These are phyloP conservation scores for Fusarium sp. DNA, from an alignment of 2,329 filamentous ascomycete genomes.

Conservation along the genomic window DNA sequence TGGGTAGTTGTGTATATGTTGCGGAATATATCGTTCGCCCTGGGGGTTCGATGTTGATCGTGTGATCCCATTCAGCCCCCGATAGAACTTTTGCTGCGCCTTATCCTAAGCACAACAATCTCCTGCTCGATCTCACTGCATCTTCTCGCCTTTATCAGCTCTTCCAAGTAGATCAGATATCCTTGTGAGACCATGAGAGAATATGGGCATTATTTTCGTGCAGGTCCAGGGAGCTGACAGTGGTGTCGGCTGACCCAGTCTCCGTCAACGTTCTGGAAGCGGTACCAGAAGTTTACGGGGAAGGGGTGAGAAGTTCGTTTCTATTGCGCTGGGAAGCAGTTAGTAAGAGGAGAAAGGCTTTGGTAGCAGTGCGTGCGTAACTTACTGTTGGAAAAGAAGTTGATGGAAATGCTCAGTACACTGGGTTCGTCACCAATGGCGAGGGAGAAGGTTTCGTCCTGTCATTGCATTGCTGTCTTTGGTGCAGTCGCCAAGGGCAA, in stretches of 20 bases:
- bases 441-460: background rate
- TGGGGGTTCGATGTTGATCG: background rate
- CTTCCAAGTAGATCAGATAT: background rate
- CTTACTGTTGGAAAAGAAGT: background rate
- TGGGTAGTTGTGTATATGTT: background rate
- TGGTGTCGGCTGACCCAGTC: too few relatives aligned
- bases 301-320: background rate
- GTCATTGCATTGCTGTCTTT: conserved; percentile 3
- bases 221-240: too few relatives aligned
- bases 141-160: accelerated
- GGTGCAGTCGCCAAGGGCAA: conserved; percentile 47
- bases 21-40: background rate
- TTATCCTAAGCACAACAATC: background rate
- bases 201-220: too few relatives aligned
- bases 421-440: background rate
- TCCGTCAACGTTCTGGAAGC: too few relatives aligned
- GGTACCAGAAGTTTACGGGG: too few relatives aligned
- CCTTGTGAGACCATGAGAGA: background rate
- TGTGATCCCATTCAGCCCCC: accelerated
- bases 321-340: background rate
- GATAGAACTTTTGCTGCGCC: background rate
- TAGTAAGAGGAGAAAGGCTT: background rate
- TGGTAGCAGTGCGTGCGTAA: background rate
- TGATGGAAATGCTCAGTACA: background rate
- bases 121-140: accelerated